A percentile compares a stretch with the other conserved stretches of the same genome.
Conservation (phyloP, 805 yeast genomes). For the Spathaspora sp. region DNA sequence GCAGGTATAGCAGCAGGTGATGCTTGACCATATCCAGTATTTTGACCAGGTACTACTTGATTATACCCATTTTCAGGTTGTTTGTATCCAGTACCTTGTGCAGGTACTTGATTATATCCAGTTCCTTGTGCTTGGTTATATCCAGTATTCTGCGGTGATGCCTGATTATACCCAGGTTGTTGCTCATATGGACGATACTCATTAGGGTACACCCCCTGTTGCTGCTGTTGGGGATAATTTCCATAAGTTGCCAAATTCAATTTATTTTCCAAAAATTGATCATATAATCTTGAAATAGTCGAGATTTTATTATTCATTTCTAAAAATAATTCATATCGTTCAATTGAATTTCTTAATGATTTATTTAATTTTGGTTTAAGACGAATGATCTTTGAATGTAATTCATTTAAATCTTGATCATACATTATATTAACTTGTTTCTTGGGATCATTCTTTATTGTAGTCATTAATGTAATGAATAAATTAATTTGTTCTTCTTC, state of each 20-base stretch:
- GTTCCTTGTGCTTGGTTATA: neutral
- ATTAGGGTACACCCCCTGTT: neutral
- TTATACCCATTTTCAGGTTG: neutral
- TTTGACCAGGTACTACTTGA: neutral
- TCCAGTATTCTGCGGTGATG: neutral
- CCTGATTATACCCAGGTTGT: neutral
- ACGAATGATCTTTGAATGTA: constrained; percentile 56
- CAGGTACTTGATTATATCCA: neutral
- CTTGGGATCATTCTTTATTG: constrained; percentile 45
- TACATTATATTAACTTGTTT: constrained; percentile 33
- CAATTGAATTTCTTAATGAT: constrained; percentile 53
- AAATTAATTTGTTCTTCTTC: constrained; percentile 71
- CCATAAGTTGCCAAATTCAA: constrained; percentile 32
- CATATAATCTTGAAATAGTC: constrained; percentile 73
- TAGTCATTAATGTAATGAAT: constrained; percentile 64
- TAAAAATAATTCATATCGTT: constrained; percentile 61
- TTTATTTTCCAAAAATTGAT: constrained; percentile 60
- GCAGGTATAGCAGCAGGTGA: neutral
- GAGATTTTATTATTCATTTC: constrained; percentile 77
- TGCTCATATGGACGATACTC: neutral
- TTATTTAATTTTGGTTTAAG: constrained; percentile 68
- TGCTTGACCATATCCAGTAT: neutral
- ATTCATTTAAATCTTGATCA: constrained; percentile 51
- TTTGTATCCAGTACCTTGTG: neutral
- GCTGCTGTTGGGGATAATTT: constrained; percentile 15